A percentile compares a stretch with the other conserved stretches of the same genome.
Conservation (phyloP, 139 green algal genomes). For the Dunaliella primolecta region DNA sequence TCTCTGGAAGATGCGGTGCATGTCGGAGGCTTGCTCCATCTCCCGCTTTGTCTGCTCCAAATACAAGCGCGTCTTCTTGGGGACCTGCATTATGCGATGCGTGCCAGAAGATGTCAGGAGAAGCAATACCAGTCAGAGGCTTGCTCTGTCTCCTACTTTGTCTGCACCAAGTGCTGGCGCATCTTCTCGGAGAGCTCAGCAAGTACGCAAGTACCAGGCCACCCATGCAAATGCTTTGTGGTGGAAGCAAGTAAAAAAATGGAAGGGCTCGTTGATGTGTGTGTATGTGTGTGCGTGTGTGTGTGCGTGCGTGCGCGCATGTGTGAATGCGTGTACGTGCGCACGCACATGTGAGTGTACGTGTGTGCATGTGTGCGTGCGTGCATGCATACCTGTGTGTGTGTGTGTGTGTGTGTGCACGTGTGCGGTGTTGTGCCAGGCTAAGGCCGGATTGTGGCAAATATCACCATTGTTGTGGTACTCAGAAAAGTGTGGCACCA, state of each 20-base stretch:
- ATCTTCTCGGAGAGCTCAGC: constrained; percentile 66
- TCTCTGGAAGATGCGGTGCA: constrained; percentile 40
- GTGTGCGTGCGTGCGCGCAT: not conserved
- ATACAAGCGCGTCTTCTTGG: constrained; percentile 73
- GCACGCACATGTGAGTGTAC: not conserved
- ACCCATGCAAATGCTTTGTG: no score
- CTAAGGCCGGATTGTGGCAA: no score
- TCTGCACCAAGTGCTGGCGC: constrained; percentile 73
- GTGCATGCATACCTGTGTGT: not conserved
- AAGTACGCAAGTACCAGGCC: not conserved
- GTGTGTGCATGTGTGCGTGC: not conserved
- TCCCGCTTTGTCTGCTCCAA: constrained; percentile 72
- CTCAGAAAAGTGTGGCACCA: no score
- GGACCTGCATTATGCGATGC: constrained; percentile 42
- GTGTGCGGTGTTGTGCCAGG: no score
- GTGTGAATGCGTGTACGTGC: not conserved
- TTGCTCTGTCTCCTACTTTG: constrained; percentile 54
- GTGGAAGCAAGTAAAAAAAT: not conserved
- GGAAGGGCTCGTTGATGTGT: no score
- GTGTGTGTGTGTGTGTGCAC: not conserved
- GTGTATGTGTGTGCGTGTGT: not conserved
- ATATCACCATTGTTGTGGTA: no score
- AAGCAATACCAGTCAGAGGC: constrained; percentile 18
- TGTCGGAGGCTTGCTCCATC: constrained; percentile 36
- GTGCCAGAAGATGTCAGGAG: not conserved